Evolutionary conservation across 257 asterid species (phyloP), one percentile per base, ranked within the genome.

Genomic region (Cynanchum wilfordii): DNA sequence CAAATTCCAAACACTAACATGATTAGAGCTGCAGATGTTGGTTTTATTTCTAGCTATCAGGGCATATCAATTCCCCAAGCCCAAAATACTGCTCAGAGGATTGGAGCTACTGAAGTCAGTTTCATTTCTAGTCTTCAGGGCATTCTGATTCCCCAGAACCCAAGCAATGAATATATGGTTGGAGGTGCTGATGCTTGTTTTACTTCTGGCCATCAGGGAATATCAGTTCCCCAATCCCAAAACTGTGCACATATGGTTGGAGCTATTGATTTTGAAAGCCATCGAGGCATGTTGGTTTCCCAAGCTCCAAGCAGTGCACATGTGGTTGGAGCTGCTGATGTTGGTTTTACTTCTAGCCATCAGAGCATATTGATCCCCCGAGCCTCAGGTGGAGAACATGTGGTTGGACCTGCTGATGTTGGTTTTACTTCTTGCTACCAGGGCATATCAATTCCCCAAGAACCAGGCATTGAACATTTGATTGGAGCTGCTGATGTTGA

Each of bases 361-460:
- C 60, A 19, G 52, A 47, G 66, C 49, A 25, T 44, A 27, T 17
- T 16, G 0, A 45, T 50, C 11, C 57, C 76, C 25, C 33, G 27
- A 29, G 76, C 47, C 3, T 16, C 50, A 4, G 29, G 36, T 22
- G 45, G 22, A 0, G 16, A 3, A 24, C 22, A 44, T 9, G 6
- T 19, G n/a, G 19, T 10, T 19, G 76, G 27, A 64, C 50, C 69
- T 36, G 29, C 69, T 36, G 16, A 8, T 36, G 62, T 22, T 56
- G 60, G 60, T 55, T 55, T 55, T 55, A 11, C 47, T 27, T 67
- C 56, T 52, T 30, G 15, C 29, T 15, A n/a, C 10, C 60, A 38
- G 47, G 38, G 49, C 24, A 10, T 8, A 29, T 19, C 51, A 33
- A 67, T 71, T 62, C 62, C 75, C 29, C 73, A 29, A 22, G 69